Evolutionary conservation across 2,329 filamentous ascomycete species (phyloP), one percentile per base, ranked within the genome.

Genomic region (Chaetomium strumarium): DNA sequence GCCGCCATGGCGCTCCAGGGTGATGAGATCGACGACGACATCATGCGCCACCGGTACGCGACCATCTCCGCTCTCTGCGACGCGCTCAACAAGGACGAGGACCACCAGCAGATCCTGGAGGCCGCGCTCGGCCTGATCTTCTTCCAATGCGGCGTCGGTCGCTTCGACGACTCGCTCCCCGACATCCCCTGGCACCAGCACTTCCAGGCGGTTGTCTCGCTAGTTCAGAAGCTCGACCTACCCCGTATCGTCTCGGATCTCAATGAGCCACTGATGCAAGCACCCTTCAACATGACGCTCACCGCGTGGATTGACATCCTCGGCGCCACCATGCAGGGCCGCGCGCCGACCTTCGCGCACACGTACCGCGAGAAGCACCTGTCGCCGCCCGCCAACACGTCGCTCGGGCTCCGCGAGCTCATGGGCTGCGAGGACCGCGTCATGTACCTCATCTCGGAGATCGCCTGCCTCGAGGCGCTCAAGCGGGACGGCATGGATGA

Each of bases 371-470:
- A 93, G 68, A 95, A 96, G 77, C 89, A 96, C 68, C 80, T 96
- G 47, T 87, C 88, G 10, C 68, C 72, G 11, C n/a, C n/a, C n/a
- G 69, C 72, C 58, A 80, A 80, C 68, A 71, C 77, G 19, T 80
- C 76, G 51, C 75, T 85, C 13, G 93, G 93, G 11, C 79, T 99
- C 36, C 84, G 86, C 49, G 90, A 95, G 73, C 80, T 97, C 47
- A 97, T 97, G 91, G 93, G 93, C 61, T 97, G 93, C 69, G 92
- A 97, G 59, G 93, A 99, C 71, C 84, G 85, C 19, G 87, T 97
- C 71, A 96, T 99, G 90, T 97, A 96, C 70, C 78, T 97, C 63
- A 95, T 99, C 67, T 95, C 90, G 2, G 93, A 99, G 72, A 96
- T 97, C 63, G 89, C 92, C 50, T 97, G 93, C 70, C 83, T 99